Evolutionary conservation across 192 early-diverging fungal genomes (phyloP).

Genomic region (Rhizoclosmatium sp.): DNA sequence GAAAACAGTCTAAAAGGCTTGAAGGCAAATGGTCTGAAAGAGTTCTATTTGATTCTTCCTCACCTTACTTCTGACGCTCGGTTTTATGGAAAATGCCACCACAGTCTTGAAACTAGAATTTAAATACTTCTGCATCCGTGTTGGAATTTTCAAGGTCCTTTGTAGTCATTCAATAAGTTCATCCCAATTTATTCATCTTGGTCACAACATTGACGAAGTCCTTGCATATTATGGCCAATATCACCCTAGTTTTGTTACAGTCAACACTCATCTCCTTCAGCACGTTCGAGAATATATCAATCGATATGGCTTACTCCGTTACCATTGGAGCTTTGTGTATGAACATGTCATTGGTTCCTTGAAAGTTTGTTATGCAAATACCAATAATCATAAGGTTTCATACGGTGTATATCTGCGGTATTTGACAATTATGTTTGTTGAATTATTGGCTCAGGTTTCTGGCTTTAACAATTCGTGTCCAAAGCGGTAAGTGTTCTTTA

Average conservation of each 20-base stretch:
- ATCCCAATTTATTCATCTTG: background rate
- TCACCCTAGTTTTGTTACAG: background rate
- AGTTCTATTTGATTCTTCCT: background rate
- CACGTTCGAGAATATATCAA: background rate
- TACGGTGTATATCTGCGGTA: background rate
- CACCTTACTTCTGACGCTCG: background rate
- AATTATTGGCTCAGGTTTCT: background rate
- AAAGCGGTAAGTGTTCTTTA: background rate
- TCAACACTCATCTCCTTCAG: background rate
- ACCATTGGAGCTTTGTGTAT: conserved; percentile 5
- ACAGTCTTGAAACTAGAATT: background rate
- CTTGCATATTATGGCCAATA: background rate
- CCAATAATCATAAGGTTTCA: background rate
- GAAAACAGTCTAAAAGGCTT: background rate
- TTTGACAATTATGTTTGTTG: background rate
- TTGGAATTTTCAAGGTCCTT: background rate
- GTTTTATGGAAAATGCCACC: background rate
- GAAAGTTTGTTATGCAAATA: conserved; percentile 2
- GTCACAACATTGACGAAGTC: background rate
- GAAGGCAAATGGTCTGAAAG: background rate
- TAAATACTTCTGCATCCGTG: background rate
- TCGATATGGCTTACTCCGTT: background rate
- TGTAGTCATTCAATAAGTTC: background rate
- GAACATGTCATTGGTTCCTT: background rate
- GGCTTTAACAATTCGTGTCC: background rate